Evolutionary conservation across 2,329 filamentous ascomycete species (phyloP).

Genomic region (Tolypocladium tropicale): DNA sequence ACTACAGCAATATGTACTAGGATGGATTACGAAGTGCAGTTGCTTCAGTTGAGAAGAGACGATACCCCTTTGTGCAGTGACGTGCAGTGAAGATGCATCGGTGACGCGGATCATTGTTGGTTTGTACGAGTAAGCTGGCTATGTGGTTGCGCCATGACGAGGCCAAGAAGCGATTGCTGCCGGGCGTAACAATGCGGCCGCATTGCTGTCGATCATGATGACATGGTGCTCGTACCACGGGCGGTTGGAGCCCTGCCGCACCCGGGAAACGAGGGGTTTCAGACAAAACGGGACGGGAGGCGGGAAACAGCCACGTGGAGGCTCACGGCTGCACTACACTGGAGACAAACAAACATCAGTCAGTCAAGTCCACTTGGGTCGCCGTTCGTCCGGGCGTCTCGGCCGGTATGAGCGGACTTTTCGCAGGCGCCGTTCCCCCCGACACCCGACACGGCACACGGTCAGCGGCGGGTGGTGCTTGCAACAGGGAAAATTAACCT

Average conservation of each 20-base stretch:
- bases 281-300: too few relatives aligned
- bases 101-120: not conserved
- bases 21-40: not conserved
- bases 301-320: too few relatives aligned
- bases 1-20: not conserved
- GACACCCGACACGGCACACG: too few relatives aligned
- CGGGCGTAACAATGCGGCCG: not conserved
- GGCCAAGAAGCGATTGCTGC: not conserved
- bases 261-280: not conserved
- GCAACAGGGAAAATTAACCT: too few relatives aligned
- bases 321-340: too few relatives aligned
- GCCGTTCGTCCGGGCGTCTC: too few relatives aligned
- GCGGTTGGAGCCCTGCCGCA: not conserved
- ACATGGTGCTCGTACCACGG: not conserved
- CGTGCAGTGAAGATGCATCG: not conserved
- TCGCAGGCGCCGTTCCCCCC: too few relatives aligned
- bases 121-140: not conserved
- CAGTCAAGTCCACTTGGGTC: too few relatives aligned
- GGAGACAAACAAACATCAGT: too few relatives aligned
- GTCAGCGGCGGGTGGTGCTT: too few relatives aligned
- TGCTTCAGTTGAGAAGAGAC: slow-evolving; percentile 1
- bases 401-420: too few relatives aligned
- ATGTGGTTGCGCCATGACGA: not conserved
- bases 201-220: not conserved
- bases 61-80: slow-evolving; percentile 3